Base-by-base conservation (phyloP, 768 basidiomycete species). In the Russula emetica region DNA sequence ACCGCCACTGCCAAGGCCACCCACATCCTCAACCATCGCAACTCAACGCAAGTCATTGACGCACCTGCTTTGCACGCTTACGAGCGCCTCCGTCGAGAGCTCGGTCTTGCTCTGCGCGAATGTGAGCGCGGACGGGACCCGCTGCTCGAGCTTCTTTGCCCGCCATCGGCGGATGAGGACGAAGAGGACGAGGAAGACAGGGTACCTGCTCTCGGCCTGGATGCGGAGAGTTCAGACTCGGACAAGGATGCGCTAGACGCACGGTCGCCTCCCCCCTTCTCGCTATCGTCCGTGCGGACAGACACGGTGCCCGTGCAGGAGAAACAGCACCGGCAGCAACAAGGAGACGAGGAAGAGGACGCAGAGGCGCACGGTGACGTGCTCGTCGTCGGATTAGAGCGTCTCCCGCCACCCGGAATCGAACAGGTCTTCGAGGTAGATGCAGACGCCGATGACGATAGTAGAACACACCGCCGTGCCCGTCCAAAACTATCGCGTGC, bases 391-490 rank as follows among this genome's bases (percentile, higher is more conserved):
- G 81, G 83, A 5, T 73, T 82, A 3, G 72, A 79, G 44, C 82
- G 85, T 67, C 74, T 90, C 3, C 86, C 86, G 1, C 79, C 82
- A 8, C 82, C 79, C 0, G 90, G 89, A 16, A 80, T 84, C 55
- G 91, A 93, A 70, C 89, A 91, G 70, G 89, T 94, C n/a, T 94
- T 85, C 67, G 91, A 92, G 71, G 84, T 83, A 1, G 88, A 90
- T 5, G 75, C 82, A 5, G 78, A 72, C 10, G 72, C 36, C 57
- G 18, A 69, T 70, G 0, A 70, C 9, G 52, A 45, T 14, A 42
- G 20, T 3, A 28, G 1, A n/a, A 22, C 69, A 6, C 60, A 26
- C 44, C 44, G 32, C 80, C 84, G 89, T 49, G 85, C 86, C 70
- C 79, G 83, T 66, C 83, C 86, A 20, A 88, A 80, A 74, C 70